These are phyloP conservation scores for Saccharomyces hybrid DNA, from an alignment of 1,139 yeast genomes.

Conservation along the genomic window DNA sequence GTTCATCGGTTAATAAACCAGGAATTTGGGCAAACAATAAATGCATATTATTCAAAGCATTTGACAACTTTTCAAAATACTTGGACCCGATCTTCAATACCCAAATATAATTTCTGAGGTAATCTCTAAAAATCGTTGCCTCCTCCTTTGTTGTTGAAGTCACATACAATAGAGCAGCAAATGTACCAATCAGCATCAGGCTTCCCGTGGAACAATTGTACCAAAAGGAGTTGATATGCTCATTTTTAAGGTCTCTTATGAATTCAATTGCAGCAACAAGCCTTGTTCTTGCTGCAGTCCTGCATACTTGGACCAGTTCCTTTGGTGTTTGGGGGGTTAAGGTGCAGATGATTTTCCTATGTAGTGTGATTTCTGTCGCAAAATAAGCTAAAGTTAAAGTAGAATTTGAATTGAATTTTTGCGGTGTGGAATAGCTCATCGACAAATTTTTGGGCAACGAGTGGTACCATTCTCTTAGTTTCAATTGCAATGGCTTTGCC, in stretches of 20 bases:
- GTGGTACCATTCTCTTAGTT: constrained; percentile 76
- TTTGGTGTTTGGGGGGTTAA: constrained; percentile 48
- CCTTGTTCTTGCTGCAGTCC: constrained; percentile 78
- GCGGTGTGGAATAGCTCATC: constrained; percentile 52
- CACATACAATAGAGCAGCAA: constrained; percentile 69
- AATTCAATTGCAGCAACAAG: constrained; percentile 75
- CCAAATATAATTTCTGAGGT: constrained; percentile 69
- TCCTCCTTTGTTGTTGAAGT: constrained; percentile 57
- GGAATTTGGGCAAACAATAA: constrained; percentile 58
- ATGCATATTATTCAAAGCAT: constrained; percentile 61
- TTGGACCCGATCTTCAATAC: constrained; percentile 61
- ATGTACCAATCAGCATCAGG: constrained; percentile 74
- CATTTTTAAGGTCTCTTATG: constrained; percentile 64
- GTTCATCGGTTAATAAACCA: constrained; percentile 48
- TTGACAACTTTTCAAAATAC: constrained; percentile 66
- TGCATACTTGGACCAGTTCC: constrained; percentile 60
- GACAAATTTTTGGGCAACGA: constrained; percentile 63
- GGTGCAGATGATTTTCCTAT: constrained; percentile 65
- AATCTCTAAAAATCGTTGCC: constrained; percentile 53
- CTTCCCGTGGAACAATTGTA: constrained; percentile 72
- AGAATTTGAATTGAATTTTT: constrained; percentile 62
- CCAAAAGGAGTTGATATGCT: constrained; percentile 84
- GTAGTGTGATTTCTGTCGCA: constrained; percentile 79
- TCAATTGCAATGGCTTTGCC: constrained; percentile 81
- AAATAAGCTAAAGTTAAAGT: constrained; percentile 76